A percentile compares a stretch with the other conserved stretches of the same genome.
These are phyloP conservation scores for Albugo laibachii DNA, from an alignment of 352 stramenopile genomes.

Conservation along the genomic window DNA sequence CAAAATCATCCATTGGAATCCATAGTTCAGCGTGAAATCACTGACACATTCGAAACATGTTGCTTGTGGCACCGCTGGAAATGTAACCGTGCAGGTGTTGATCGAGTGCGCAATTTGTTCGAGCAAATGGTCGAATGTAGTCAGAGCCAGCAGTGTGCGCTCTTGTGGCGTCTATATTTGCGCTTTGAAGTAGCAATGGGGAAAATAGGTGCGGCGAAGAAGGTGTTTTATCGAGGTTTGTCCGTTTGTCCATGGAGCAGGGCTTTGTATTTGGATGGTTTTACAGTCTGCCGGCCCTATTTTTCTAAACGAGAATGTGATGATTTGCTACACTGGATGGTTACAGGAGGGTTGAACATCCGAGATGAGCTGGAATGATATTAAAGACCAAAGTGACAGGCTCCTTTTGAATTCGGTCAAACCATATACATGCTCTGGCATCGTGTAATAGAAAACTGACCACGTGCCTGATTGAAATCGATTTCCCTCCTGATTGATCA, in stretches of 20 bases:
- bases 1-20: neutral
- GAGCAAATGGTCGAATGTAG: slow-evolving; percentile 2
- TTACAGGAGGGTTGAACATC: slow-evolving; percentile 47
- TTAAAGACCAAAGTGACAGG: too few species aligned
- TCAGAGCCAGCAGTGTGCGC: slow-evolving; percentile 2
- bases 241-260: slow-evolving; percentile 65
- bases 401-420: too few species aligned
- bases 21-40: neutral
- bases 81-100: slow-evolving; percentile 13
- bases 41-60: slow-evolving; percentile 17
- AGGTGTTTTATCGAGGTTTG: slow-evolving; percentile 54
- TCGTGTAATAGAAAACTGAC: too few species aligned
- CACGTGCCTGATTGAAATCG: too few species aligned
- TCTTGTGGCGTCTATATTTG: slow-evolving; percentile 56
- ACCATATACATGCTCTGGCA: too few species aligned
- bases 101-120: slow-evolving; percentile 17
- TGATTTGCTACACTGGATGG: slow-evolving; percentile 47
- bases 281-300: slow-evolving; percentile 40
- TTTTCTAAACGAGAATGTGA: slow-evolving; percentile 31
- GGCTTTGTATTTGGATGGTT: slow-evolving; percentile 38
- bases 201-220: slow-evolving; percentile 40
- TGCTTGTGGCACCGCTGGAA: slow-evolving; percentile 51
- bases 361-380: slow-evolving; percentile 14
- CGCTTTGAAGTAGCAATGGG: slow-evolving; percentile 55
- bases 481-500: too few species aligned